Conservation (phyloP, 805 yeast genomes). For the Barnettozyma salicaria region DNA sequence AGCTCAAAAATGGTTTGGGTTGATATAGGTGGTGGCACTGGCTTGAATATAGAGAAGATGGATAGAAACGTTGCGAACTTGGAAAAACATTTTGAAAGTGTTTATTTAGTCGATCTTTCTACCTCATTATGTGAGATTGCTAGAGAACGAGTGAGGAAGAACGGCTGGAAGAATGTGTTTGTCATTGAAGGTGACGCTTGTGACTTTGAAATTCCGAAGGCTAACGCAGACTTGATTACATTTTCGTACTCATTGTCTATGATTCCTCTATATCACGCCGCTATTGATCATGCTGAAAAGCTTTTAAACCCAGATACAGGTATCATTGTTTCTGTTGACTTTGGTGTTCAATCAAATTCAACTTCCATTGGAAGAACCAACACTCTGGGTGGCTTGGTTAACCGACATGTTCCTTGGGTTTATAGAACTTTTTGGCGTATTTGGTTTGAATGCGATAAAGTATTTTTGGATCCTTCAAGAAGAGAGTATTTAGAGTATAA, state of each 20-base stretch:
- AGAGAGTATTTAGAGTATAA: slow-evolving; percentile 78
- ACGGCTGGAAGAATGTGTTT: slow-evolving; percentile 54
- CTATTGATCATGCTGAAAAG: slow-evolving; percentile 59
- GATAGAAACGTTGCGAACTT: slow-evolving; percentile 37
- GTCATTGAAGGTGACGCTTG: slow-evolving; percentile 73
- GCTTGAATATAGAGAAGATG: slow-evolving; percentile 76
- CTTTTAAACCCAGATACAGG: slow-evolving; percentile 50
- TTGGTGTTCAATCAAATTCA: slow-evolving; percentile 67
- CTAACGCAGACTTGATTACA: slow-evolving; percentile 64
- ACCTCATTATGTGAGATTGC: slow-evolving; percentile 76
- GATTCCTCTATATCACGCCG: slow-evolving; percentile 80
- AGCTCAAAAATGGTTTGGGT: slow-evolving; percentile 55
- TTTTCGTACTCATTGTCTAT: slow-evolving; percentile 77
- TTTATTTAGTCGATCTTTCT: slow-evolving; percentile 69
- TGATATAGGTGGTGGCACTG: slow-evolving; percentile 86
- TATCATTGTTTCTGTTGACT: slow-evolving; percentile 66
- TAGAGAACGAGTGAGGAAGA: slow-evolving; percentile 42
- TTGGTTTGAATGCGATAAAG: slow-evolving; percentile 84
- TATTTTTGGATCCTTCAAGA: slow-evolving; percentile 71
- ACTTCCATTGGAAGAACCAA: slow-evolving; percentile 62
- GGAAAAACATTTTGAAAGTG: slow-evolving; percentile 46
- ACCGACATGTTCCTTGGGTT: slow-evolving; percentile 72
- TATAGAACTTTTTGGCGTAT: slow-evolving; percentile 77
- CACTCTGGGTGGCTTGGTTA: slow-evolving; percentile 67
- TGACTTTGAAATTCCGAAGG: slow-evolving; percentile 48